A percentile compares a stretch with the other conserved stretches of the same genome.
Evolutionary conservation across 768 basidiomycete species (phyloP).

Genomic region (Tremella fuciformis): DNA sequence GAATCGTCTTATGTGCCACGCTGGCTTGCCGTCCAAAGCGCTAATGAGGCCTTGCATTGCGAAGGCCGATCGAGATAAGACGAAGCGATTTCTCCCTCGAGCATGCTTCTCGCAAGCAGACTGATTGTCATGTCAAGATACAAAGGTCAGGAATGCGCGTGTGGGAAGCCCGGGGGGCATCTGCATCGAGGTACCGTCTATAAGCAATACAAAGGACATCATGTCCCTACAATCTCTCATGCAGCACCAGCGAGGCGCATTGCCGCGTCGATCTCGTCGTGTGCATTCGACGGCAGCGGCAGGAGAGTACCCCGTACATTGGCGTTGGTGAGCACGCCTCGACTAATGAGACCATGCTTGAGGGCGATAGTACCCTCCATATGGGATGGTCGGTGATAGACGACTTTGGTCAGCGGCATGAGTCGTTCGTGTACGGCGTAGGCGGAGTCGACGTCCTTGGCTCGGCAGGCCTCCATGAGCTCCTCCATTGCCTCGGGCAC

Average conservation of each 20-base stretch:
- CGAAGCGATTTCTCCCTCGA: too few relatives aligned
- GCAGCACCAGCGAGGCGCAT: constrained; percentile 10
- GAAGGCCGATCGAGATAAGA: too few relatives aligned
- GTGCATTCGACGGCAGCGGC: constrained; percentile 12
- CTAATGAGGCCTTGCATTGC: too few relatives aligned
- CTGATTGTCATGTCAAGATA: too few relatives aligned
- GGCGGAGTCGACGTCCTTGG: constrained; percentile 9
- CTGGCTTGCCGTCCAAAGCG: too few relatives aligned
- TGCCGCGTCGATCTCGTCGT: constrained; percentile 20
- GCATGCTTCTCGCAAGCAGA: too few relatives aligned
- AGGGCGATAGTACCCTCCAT: constrained; percentile 30
- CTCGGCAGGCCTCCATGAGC: constrained; percentile 15
- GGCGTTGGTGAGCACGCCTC: constrained; percentile 19
- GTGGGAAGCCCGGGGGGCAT: too few relatives aligned
- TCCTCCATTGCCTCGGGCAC: constrained; percentile 18
- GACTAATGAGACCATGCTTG: constrained; percentile 20
- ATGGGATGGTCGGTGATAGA: constrained; percentile 22
- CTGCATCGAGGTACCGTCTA: too few relatives aligned
- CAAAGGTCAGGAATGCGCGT: too few relatives aligned
- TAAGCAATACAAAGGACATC: too few relatives aligned
- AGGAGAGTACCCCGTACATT: constrained; percentile 19
- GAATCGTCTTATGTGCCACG: too few relatives aligned
- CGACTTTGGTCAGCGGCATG: constrained; percentile 20
- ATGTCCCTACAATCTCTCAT: too few relatives aligned
- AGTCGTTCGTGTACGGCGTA: constrained; percentile 17